Evolutionary conservation across 2,329 filamentous ascomycete genomes (phyloP), one percentile per base, ranked within the genome.

Genomic region (Corinectria fuckeliana): DNA sequence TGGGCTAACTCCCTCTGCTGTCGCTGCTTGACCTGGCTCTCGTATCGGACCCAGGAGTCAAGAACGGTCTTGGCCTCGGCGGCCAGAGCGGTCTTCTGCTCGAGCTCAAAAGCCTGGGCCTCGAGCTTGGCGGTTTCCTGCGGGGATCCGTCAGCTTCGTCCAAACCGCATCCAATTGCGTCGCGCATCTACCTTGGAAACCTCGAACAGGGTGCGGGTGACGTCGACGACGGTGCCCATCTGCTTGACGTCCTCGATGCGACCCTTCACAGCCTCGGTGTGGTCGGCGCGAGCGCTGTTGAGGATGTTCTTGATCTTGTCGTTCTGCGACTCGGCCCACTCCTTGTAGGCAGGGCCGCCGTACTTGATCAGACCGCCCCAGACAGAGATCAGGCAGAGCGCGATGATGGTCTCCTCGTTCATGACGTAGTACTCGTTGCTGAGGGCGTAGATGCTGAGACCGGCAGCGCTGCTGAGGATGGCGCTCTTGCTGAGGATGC

Each of bases 341-440:
- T 94, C 88, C 77, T 84, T 88, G 87, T 98, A 98, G 79, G 89
- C 84, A 61, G 95, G 95, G 56, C 94, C 95, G 74, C 91, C 93
- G 78, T 92, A 97, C 82, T 96, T 95, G 83, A 92, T 94, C 73
- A 97, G 86, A 64, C 89, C 92, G 75, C 85, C 90, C 90, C 96
- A 99, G 76, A 98, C 91, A 77, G 90, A 92, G 76, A 98, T 84
- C 74, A 99, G 85, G 79, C 91, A 95, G 82, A 99, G 87, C 69
- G 92, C 91, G 75, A 96, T 91, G 76, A 99, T 91, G 66, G 93
- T 91, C 85, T 99, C 95, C 86, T 99, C 95, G 84, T 99, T 99
- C 82, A 99, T 86, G 78, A 99, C 93, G 82, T 97, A 98, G 85
- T 98, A 93, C 88, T 99, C 95, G 83, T 96, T 99, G 89, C 91